Base-by-base conservation (phyloP, 306 rosid species). In the Begonia masoniana region DNA sequence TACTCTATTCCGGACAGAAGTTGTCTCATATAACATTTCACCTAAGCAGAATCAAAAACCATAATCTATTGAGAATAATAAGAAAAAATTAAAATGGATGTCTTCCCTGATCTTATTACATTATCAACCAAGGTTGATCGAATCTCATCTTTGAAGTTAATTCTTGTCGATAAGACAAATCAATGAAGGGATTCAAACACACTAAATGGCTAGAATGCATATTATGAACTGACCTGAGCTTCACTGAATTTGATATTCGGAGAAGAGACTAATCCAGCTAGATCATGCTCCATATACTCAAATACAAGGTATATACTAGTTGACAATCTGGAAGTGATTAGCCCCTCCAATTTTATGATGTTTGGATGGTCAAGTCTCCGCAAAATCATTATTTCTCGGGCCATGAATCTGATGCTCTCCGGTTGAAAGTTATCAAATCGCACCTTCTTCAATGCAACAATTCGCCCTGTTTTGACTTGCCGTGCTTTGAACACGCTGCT, bases 231-330 rank as follows among this genome's bases (percentile, higher is more conserved):
- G 63, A 91, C 96, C 95, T 92, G 99, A 42, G 82, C 15, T 0
- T 83, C 95, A 0, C 65, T 65, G 76, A 92, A 92, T 41, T 72
- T 68, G 47, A 86, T 57, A 9, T 79, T 93, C 10, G 88, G 73
- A 60, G 71, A 68, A 13, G 99, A 85, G 1, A 86, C 88, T 41
- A 92, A 77, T 51, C 96, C 99, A 2, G 99, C 93, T 51, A 92
- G 99, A 78, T 92, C 99, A 56, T 92, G 99, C 58, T 92, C 99
- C 99, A 92, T 92, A 82, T 86, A 92, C 49, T 92, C 99, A 54
- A 92, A 92, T 12, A 92, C 99, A 46, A 92, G 95, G 75, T 87
- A 92, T 52, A 92, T 79, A 78, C 95, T 92, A 53, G 12, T 92
- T 19, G 99, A 87, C 19, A 75, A 15, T 43, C 76, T 65, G 9